Percentiles rank a stretch among this genome's conserved stretches.
Evolutionary conservation across 331 rosid species (phyloP).

Genomic region (Rosa hybrid): DNA sequence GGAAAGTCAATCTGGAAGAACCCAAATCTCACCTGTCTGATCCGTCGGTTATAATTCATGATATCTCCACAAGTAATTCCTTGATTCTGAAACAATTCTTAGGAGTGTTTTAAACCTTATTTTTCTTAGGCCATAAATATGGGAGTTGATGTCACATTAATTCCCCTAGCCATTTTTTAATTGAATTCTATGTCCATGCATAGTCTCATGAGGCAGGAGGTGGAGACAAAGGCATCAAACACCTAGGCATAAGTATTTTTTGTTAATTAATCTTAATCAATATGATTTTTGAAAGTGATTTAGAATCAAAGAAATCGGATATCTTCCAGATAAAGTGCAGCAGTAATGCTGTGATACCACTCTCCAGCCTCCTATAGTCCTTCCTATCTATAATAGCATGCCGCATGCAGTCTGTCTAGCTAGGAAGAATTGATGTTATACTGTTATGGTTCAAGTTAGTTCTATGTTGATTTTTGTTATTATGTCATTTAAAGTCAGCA

Average conservation of each 20-base stretch:
- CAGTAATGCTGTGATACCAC: slow-evolving; percentile 1
- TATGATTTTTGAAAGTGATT: slow-evolving; percentile 13
- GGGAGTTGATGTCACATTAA: slow-evolving; percentile 22
- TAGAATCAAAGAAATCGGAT: slow-evolving; percentile 10
- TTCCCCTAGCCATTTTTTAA: slow-evolving; percentile 30
- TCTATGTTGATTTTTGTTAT: slow-evolving; percentile 6
- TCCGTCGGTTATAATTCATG: slow-evolving; percentile 67
- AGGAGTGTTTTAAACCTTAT: neutral
- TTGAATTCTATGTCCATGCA: slow-evolving; percentile 32
- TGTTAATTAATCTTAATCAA: slow-evolving; percentile 8
- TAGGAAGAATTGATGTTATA: slow-evolving; percentile 21
- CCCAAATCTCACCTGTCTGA: slow-evolving; percentile 78
- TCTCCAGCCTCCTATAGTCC: slow-evolving; percentile 21
- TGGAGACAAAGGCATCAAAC: slow-evolving; percentile 38
- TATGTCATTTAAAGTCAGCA: slow-evolving; percentile 21
- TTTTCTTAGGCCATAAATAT: slow-evolving; percentile 14
- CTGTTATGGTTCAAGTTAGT: slow-evolving; percentile 7
- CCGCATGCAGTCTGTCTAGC: neutral
- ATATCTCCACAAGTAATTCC: slow-evolving; percentile 53
- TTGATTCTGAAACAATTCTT: slow-evolving; percentile 23
- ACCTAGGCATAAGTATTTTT: slow-evolving; percentile 42
- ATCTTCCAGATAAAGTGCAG: neutral
- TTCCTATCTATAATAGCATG: neutral
- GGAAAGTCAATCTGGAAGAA: slow-evolving; percentile 86
- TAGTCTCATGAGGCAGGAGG: slow-evolving; percentile 46